Base-by-base conservation (phyloP, 129 eudicot genomes). In the Rutidosis leptorrhynchoides region DNA sequence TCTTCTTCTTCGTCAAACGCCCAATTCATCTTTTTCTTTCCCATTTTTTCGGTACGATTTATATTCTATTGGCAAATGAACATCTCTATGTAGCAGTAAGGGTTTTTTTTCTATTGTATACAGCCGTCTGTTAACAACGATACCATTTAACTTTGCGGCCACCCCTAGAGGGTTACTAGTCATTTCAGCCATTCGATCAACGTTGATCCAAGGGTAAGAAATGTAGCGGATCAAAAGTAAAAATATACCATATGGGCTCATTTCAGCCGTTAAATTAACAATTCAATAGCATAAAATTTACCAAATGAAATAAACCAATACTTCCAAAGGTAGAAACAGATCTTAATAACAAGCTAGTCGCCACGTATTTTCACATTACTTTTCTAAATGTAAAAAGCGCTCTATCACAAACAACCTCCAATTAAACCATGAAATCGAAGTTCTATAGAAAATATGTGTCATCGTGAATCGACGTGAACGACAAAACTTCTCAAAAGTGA, bases 1-100 rank as follows among this genome's bases (percentile, higher is more conserved):
- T 20, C 28, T 45, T 62, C 82, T 70, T 62, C 82, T 70, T 81
- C 85, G 62, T 77, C 73, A 0, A 40, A 15, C 12, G 82, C 72
- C 85, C 85, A 81, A 53, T 23, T 57, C 28, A 45, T 42, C 60
- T 59, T 65, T 43, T 45, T 33, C 6, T 14, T 51, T 15, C 46
- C 56, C 75, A 75, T 67, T 37, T 2, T 11, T 55, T 27, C 65
- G 30, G 59, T 53, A 53, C 12, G 51, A 43, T 37, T 37, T 51
- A 9, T 66, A 16, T 52, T 32, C 59, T 49, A 28, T 17, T 51
- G 19, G 29, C 28, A 6, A 30, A 6, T 1, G 12, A 19, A 37
- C 28, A 5, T 11, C 53, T 35, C 17, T 62, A 21, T 35, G 25
- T n/a, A 28, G 56, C n/a, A 48, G 11, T 53, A 22, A 22, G 60